Conservation (phyloP, 805 yeast genomes). For the Teunomyces kruisii region DNA sequence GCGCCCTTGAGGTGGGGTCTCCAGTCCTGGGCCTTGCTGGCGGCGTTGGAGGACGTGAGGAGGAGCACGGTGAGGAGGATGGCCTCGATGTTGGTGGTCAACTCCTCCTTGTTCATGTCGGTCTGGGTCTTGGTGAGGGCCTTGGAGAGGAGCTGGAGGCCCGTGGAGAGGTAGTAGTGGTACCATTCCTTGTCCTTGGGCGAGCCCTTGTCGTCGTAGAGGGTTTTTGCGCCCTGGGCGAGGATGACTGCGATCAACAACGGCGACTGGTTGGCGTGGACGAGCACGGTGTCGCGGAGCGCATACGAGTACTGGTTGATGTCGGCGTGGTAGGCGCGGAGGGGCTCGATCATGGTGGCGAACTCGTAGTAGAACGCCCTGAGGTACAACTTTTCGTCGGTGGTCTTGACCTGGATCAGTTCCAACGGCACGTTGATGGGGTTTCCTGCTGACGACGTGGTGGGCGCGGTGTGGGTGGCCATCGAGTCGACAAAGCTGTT, state of each 20-base stretch:
- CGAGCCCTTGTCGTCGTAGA: constrained; percentile 40
- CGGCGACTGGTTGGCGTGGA: constrained; percentile 56
- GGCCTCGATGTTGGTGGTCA: constrained; percentile 55
- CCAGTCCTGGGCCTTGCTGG: constrained; percentile 55
- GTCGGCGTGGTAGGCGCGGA: constrained; percentile 28
- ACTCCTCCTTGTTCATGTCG: constrained; percentile 16
- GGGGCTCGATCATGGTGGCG: constrained; percentile 35
- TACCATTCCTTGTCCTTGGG: constrained; percentile 62
- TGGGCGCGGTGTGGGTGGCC: neutral
- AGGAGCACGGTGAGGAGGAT: constrained; percentile 62
- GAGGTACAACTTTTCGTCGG: constrained; percentile 29
- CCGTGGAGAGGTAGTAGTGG: constrained; percentile 61
- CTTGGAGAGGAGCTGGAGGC: constrained; percentile 55
- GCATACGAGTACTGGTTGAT: constrained; percentile 41
- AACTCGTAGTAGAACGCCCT: constrained; percentile 37
- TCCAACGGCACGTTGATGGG: constrained; percentile 30
- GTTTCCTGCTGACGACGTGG: neutral
- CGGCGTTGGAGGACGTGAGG: constrained; percentile 59
- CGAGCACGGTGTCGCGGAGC: constrained; percentile 57
- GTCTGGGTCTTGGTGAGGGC: constrained; percentile 20
- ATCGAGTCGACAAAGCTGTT: constrained; percentile 1
- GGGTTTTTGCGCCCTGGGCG: constrained; percentile 66
- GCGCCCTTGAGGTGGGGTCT: constrained; percentile 64
- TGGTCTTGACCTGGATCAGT: constrained; percentile 21
- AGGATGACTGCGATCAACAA: constrained; percentile 63